Evolutionary conservation across 2,329 filamentous ascomycete genomes (phyloP).

Genomic region (Verticillium nubilum): DNA sequence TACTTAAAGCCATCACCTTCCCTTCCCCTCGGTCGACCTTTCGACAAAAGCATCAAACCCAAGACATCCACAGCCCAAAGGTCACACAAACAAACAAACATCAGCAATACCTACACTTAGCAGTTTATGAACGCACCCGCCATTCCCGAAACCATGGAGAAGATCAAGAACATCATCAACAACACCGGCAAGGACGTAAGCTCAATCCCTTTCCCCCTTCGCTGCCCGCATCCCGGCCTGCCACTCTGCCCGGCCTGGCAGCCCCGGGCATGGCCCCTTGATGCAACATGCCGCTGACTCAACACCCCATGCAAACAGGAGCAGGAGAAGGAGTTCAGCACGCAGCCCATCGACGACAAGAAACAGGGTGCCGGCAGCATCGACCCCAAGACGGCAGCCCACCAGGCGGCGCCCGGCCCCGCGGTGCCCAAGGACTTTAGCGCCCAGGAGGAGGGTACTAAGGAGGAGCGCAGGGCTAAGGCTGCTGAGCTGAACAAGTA

Average conservation of each 20-base stretch:
- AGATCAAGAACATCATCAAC: slow-evolving; percentile 14
- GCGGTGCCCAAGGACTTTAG: slow-evolving; percentile 46
- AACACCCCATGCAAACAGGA: slow-evolving; percentile 4
- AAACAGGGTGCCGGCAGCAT: slow-evolving; percentile 16
- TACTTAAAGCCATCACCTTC: background rate
- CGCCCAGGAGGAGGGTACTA: slow-evolving; percentile 54
- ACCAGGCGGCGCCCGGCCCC: slow-evolving; percentile 53
- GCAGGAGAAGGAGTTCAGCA: slow-evolving; percentile 38
- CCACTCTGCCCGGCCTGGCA: background rate
- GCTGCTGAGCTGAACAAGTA: slow-evolving; percentile 62
- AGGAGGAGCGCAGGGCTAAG: slow-evolving; percentile 62
- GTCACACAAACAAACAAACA: background rate
- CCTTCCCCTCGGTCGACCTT: no score
- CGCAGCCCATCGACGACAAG: slow-evolving; percentile 38
- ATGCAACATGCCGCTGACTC: slow-evolving; percentile 2
- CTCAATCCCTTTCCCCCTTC: no score
- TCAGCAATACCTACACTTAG: background rate
- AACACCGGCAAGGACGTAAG: slow-evolving; percentile 13
- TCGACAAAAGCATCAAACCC: background rate
- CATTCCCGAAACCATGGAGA: slow-evolving; percentile 6
- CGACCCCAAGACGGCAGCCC: slow-evolving; percentile 43
- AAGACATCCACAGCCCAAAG: background rate
- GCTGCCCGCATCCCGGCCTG: background rate
- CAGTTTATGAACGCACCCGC: background rate
- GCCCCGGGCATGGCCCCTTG: no score